Conservation (phyloP, 345 rosid genomes). For the Salix purpurea region DNA sequence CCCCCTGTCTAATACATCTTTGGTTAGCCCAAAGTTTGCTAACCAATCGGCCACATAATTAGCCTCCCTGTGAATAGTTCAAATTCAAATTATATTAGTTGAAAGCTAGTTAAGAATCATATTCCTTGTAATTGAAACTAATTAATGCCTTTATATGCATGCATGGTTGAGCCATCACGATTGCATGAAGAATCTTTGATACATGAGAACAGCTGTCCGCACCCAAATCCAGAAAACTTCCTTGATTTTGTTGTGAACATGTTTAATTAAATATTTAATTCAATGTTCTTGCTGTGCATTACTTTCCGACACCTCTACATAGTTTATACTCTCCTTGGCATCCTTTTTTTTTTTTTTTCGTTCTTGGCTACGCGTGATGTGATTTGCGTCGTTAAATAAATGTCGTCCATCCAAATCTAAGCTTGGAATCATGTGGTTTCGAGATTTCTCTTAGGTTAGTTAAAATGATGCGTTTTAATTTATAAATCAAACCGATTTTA, state of each 20-base stretch:
- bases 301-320: constrained; percentile 4
- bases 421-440: background rate
- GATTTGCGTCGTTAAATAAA: background rate
- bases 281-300: background rate
- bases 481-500: too few relatives aligned
- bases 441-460: too few relatives aligned
- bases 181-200: background rate
- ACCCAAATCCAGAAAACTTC: background rate
- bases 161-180: background rate
- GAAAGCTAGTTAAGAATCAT: too few relatives aligned
- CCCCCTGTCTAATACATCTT: too few relatives aligned
- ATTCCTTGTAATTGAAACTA: background rate
- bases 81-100: too few relatives aligned
- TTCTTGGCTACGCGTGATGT: background rate
- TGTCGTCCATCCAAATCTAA: background rate
- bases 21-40: too few relatives aligned
- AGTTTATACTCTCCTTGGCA: background rate
- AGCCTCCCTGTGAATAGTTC: too few relatives aligned
- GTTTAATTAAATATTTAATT: background rate
- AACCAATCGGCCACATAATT: too few relatives aligned
- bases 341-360: background rate
- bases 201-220: background rate
- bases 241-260: background rate
- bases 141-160: background rate
- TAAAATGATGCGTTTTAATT: too few relatives aligned